A percentile compares a stretch with the other conserved stretches of the same genome.
Evolutionary conservation across 371 early-diverging fungal species (phyloP).

Genomic region (Rhizopus stolonifer): DNA sequence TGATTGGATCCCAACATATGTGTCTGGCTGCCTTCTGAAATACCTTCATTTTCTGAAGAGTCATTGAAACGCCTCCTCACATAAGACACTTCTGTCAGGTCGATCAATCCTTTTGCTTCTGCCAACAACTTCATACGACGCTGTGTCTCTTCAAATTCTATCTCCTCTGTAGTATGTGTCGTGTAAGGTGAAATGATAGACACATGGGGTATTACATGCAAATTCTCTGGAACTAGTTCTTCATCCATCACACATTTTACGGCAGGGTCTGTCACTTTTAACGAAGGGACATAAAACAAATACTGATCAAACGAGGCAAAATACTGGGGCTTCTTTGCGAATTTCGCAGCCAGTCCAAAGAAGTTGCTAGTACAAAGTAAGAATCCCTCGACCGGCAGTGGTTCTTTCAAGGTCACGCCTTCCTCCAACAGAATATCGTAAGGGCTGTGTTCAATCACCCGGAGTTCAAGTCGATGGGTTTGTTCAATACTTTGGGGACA

Average conservation of each 20-base stretch:
- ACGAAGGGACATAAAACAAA: slow-evolving; percentile 39
- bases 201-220: slow-evolving; percentile 4
- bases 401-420: slow-evolving; percentile 41
- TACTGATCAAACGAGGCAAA: slow-evolving; percentile 57
- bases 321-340: slow-evolving; percentile 34
- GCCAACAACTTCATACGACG: slow-evolving; percentile 49
- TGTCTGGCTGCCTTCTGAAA: background rate
- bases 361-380: slow-evolving; percentile 44
- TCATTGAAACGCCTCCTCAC: slow-evolving; percentile 27
- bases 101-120: slow-evolving; percentile 50
- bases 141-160: slow-evolving; percentile 25
- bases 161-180: background rate
- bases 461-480: slow-evolving; percentile 59
- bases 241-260: slow-evolving; percentile 6
- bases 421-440: slow-evolving; percentile 29
- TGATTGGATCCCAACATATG: background rate
- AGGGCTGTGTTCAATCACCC: slow-evolving; percentile 54
- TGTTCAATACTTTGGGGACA: slow-evolving; percentile 52
- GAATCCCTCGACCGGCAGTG: slow-evolving; percentile 58
- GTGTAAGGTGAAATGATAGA: slow-evolving; percentile 19
- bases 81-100: slow-evolving; percentile 49
- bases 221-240: slow-evolving; percentile 2
- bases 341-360: slow-evolving; percentile 35
- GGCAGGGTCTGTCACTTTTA: slow-evolving; percentile 28
- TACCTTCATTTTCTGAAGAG: background rate